Evolutionary conservation across 2,329 filamentous ascomycete genomes (phyloP), one percentile per base, ranked within the genome.

Genomic region (Ophidiomyces ophidiicola): DNA sequence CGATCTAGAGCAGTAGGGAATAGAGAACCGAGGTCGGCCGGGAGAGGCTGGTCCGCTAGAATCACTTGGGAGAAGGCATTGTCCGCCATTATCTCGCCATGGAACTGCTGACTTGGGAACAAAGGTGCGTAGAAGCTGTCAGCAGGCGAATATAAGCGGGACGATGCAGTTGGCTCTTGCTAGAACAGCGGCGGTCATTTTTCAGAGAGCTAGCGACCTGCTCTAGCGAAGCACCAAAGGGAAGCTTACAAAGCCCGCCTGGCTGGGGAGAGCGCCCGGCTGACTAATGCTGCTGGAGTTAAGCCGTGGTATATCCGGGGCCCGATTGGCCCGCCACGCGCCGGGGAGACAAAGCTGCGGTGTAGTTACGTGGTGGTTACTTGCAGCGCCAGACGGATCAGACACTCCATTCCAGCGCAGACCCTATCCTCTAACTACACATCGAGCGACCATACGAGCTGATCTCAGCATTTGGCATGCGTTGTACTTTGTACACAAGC

Each of bases 11-110:
- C 20, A 20, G 25, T 41, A 36, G 34, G 25, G 33, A 44, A 44
- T 48, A 46, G 41, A 50, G 39, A 37, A 24, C 23, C 38, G 25
- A 32, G n/a, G n/a, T n/a, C 33, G 36, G 36, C 43, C n/a, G 39
- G 32, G 19, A 43, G 32, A 15, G 42, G 46, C 34, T 44, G 40
- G 47, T 45, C 46, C 43, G 43, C 44, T 33, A 51, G 39, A 40
- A 50, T 46, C 42, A 45, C 43, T 41, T 53, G 50, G 12, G 41
- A 32, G 31, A 44, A 43, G 44, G 42, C 49, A 46, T 48, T 46
- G 24, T 35, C 33, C 32, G 49, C 46, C 51, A 53, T 53, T 42
- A 48, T 52, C 46, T 39, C 44, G 44, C 42, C 39, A 32, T 18
- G 24, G 33, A 39, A 23, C 23, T n/a, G 34, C 14, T 11, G 40